Evolutionary conservation across 2,329 filamentous ascomycete genomes (phyloP).

Genomic region (Aspergillus puulaauensis): DNA sequence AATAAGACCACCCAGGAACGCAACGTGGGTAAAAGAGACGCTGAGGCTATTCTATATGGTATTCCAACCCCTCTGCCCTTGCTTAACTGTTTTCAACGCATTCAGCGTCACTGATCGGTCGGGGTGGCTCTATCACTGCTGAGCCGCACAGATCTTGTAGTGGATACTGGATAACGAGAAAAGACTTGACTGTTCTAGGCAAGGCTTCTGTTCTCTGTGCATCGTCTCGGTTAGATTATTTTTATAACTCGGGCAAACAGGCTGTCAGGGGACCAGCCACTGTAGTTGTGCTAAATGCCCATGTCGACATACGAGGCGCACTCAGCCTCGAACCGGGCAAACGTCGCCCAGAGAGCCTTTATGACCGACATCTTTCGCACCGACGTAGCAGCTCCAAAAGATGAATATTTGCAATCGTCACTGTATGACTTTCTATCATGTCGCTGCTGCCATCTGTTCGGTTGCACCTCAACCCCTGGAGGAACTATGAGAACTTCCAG

Average conservation of each 20-base stretch:
- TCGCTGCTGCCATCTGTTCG: constrained; percentile 2
- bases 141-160: not conserved
- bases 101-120: not conserved
- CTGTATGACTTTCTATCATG: not conserved
- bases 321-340: constrained; percentile 3
- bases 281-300: too few species aligned
- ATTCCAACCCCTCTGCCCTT: not conserved
- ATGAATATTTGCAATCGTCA: too few species aligned
- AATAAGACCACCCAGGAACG: not conserved
- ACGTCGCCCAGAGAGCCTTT: not conserved
- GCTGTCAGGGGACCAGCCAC: too few species aligned
- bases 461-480: constrained; percentile 15
- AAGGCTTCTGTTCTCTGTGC: too few species aligned
- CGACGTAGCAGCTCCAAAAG: too few species aligned
- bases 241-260: too few species aligned
- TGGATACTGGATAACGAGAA: too few species aligned
- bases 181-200: too few species aligned
- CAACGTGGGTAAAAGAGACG: constrained; percentile 9
- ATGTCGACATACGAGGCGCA: not conserved
- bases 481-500: constrained; percentile 13
- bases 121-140: not conserved
- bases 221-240: too few species aligned
- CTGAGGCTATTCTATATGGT: not conserved
- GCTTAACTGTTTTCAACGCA: not conserved
- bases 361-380: not conserved